Evolutionary conservation across 345 rosid genomes (phyloP).

Genomic region (Brassica napus): DNA sequence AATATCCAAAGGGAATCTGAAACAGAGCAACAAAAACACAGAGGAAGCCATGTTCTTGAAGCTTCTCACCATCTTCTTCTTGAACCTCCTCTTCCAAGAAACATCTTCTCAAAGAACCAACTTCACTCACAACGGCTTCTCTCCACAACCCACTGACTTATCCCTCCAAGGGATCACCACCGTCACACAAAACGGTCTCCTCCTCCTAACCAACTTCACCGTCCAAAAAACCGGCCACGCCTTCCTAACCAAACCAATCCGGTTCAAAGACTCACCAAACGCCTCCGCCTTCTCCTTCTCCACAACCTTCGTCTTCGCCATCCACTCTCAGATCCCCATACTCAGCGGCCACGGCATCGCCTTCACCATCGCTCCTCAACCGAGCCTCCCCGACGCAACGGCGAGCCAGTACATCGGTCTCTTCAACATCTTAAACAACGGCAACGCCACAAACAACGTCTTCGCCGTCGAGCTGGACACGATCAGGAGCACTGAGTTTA

Average conservation of each 20-base stretch:
- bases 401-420: conserved; percentile 86
- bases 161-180: conserved; percentile 56
- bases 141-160: conserved; percentile 31
- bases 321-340: conserved; percentile 61
- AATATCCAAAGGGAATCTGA: conserved; percentile 13
- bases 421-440: conserved; percentile 53
- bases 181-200: conserved; percentile 57
- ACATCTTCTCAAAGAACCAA: conserved; percentile 6
- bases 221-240: conserved; percentile 67
- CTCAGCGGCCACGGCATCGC: conserved; percentile 93
- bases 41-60: conserved; percentile 39
- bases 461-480: conserved; percentile 87
- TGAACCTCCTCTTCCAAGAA: conserved; percentile 3
- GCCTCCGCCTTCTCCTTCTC: conserved; percentile 69
- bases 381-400: conserved; percentile 39
- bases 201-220: conserved; percentile 60
- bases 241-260: conserved; percentile 58
- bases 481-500: conserved; percentile 70
- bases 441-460: conserved; percentile 58
- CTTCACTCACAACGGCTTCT: conserved; percentile 22
- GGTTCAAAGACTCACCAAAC: conserved; percentile 53
- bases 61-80: conserved; percentile 17
- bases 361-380: conserved; percentile 58
- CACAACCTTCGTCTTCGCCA: conserved; percentile 67
- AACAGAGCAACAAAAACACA: conserved; percentile 23